These are phyloP conservation scores for Ilex paraguariensis DNA, from an alignment of 305 asterid genomes.

Conservation along the genomic window DNA sequence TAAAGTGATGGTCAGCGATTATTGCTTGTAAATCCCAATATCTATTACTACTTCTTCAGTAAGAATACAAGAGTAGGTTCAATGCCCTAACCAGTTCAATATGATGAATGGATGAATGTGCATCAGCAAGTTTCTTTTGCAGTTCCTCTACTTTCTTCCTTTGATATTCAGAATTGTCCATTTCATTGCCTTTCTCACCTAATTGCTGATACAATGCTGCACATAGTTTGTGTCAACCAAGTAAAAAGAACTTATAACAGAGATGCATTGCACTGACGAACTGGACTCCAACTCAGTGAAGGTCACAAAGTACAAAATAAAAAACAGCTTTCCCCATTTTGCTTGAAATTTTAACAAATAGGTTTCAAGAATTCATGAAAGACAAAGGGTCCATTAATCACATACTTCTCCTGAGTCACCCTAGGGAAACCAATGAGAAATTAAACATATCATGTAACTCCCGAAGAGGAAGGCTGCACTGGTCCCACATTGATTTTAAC, in stretches of 20 bases:
- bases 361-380: too few relatives aligned
- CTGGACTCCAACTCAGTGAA: not conserved
- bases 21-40: not conserved
- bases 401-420: too few relatives aligned
- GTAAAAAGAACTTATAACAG: not conserved
- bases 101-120: slow-evolving; percentile 65
- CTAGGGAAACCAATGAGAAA: too few relatives aligned
- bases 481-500: too few relatives aligned
- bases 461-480: too few relatives aligned
- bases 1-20: too few relatives aligned
- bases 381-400: too few relatives aligned
- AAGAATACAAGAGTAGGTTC: not conserved
- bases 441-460: too few relatives aligned
- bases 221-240: slow-evolving; percentile 1
- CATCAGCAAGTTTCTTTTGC: slow-evolving; percentile 61
- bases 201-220: slow-evolving; percentile 83
- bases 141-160: slow-evolving; percentile 77
- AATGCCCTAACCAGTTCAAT: slow-evolving; percentile 56
- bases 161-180: slow-evolving; percentile 66
- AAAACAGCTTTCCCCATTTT: not conserved
- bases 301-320: not conserved
- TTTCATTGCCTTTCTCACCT: slow-evolving; percentile 70
- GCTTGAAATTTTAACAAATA: not conserved
- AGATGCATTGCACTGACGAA: not conserved
- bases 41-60: not conserved